phyloP scores from a whole-genome alignment of 352 stramenopile genomes.

The Aphanomyces cochlioides region DNA sequence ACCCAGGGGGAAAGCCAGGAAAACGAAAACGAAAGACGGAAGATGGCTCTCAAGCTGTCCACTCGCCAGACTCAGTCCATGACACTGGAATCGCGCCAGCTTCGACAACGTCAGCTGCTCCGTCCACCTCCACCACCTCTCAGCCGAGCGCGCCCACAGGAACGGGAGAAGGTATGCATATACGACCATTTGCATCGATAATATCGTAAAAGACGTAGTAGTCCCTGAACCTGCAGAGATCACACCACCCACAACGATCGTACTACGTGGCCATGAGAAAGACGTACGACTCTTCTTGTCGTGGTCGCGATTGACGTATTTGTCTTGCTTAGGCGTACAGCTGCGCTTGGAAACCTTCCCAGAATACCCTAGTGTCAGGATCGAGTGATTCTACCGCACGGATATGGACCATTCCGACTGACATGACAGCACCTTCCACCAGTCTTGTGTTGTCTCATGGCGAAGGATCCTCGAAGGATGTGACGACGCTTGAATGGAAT shows the following conservation, averaged over 20 bases:
- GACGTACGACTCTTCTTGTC: slow-evolving; percentile 41
- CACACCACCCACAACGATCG: slow-evolving; percentile 49
- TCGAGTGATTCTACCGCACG: slow-evolving; percentile 93
- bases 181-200: neutral
- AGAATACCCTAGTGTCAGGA: slow-evolving; percentile 94
- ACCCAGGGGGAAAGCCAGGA: slow-evolving; percentile 37
- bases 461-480: slow-evolving; percentile 93
- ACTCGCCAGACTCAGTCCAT: slow-evolving; percentile 57
- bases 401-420: slow-evolving; percentile 90
- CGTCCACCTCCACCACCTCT: neutral
- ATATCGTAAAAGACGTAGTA: neutral
- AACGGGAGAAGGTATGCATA: slow-evolving; percentile 41
- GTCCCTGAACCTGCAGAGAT: slow-evolving; percentile 14
- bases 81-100: slow-evolving; percentile 49
- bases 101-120: neutral
- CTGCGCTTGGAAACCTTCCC: slow-evolving; percentile 95
- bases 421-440: slow-evolving; percentile 39
- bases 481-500: slow-evolving; percentile 98
- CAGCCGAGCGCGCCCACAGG: slow-evolving; percentile 49
- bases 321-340: slow-evolving; percentile 89
- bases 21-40: slow-evolving; percentile 76
- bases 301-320: slow-evolving; percentile 36
- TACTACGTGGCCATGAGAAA: slow-evolving; percentile 80
- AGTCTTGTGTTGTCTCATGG: slow-evolving; percentile 72
- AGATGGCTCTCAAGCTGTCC: slow-evolving; percentile 33